phyloP scores from a whole-genome alignment of 2,329 filamentous ascomycete species.

The Colletotrichum musicola region DNA sequence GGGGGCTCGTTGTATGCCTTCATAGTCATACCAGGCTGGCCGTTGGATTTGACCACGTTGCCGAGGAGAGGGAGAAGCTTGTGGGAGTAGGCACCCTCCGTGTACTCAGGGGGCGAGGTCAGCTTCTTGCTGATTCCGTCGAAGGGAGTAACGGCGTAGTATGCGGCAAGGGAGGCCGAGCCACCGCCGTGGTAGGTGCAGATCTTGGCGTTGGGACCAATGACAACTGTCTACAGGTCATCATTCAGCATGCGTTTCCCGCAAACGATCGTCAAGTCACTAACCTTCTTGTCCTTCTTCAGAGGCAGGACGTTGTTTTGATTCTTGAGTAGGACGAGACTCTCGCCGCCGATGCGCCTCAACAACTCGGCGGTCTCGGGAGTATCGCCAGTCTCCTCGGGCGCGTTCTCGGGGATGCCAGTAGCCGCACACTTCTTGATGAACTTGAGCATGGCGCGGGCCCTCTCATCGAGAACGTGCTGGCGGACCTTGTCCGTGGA shows the following conservation, averaged over 20 bases:
- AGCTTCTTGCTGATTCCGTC: constrained; percentile 75
- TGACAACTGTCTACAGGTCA: constrained; percentile 60
- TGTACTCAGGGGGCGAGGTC: constrained; percentile 58
- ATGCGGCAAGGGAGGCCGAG: constrained; percentile 70
- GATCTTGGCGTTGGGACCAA: constrained; percentile 70
- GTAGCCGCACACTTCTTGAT: constrained; percentile 68
- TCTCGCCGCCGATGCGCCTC: constrained; percentile 74
- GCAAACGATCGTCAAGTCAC: not conserved
- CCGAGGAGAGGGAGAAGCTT: constrained; percentile 73
- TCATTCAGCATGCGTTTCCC: constrained; percentile 13
- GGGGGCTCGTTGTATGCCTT: constrained; percentile 72
- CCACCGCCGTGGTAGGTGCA: constrained; percentile 74
- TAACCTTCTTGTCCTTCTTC: constrained; percentile 69
- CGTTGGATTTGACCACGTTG: constrained; percentile 63
- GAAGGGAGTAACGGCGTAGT: constrained; percentile 79
- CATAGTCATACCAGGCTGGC: constrained; percentile 71
- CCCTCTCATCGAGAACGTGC: constrained; percentile 69
- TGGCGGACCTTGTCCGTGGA: constrained; percentile 68
- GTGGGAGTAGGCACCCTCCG: constrained; percentile 74
- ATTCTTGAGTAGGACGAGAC: constrained; percentile 81
- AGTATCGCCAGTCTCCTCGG: constrained; percentile 68
- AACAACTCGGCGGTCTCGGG: constrained; percentile 73
- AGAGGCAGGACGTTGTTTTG: constrained; percentile 73
- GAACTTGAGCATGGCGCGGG: constrained; percentile 68
- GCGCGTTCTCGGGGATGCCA: constrained; percentile 66